A percentile compares a stretch with the other conserved stretches of the same genome.
Evolutionary conservation across 164 flowering plant species (phyloP).

Genomic region (Annona squamosa): DNA sequence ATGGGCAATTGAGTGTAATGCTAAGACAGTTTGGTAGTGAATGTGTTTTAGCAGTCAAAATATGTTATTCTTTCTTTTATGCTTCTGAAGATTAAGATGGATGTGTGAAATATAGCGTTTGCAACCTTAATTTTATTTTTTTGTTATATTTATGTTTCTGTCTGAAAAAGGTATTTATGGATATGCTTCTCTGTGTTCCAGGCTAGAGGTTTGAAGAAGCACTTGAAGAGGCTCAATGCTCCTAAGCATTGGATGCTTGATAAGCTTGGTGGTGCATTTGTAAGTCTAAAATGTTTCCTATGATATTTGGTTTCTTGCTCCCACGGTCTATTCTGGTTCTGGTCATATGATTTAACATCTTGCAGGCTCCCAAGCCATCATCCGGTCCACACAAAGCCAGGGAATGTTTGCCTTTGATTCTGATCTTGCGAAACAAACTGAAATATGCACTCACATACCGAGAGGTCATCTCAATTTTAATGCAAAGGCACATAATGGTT

Average conservation of each 20-base stretch:
- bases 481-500: slow-evolving; percentile 53
- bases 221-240: slow-evolving; percentile 73
- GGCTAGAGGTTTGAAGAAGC: slow-evolving; percentile 66
- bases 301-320: not conserved
- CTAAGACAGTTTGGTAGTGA: not conserved
- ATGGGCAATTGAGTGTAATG: no score
- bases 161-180: not conserved
- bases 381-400: slow-evolving; percentile 63
- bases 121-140: no score
- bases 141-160: not conserved
- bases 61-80: no score
- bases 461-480: slow-evolving; percentile 49
- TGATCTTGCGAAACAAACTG: slow-evolving; percentile 46
- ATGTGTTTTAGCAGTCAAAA: not conserved
- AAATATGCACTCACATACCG: slow-evolving; percentile 54
- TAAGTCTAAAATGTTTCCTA: slow-evolving; percentile 19
- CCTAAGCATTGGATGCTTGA: slow-evolving; percentile 70
- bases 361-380: slow-evolving; percentile 63
- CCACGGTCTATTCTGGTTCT: not conserved
- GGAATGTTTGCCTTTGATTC: slow-evolving; percentile 51
- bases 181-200: slow-evolving; percentile 11
- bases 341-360: not conserved
- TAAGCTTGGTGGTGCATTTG: slow-evolving; percentile 69
- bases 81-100: not conserved
- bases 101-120: not conserved